Conservation (phyloP, 257 asterid genomes). For the Gentiana macrophylla region DNA sequence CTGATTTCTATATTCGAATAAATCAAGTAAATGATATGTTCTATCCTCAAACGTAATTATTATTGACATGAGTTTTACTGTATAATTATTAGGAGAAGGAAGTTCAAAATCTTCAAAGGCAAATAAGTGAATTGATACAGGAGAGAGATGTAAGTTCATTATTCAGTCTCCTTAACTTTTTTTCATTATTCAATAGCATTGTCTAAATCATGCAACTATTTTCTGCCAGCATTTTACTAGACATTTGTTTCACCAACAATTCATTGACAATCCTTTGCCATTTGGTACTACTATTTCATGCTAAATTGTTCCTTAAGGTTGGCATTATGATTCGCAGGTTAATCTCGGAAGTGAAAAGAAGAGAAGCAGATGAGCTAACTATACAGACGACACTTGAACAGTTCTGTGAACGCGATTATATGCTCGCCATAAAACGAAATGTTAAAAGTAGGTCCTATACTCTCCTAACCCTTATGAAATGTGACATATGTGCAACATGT, state of each 20-base stretch:
- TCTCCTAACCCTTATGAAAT: neutral
- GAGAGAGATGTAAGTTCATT: conserved; percentile 51
- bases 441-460: conserved; percentile 42
- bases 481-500: neutral
- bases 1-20: neutral
- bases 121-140: conserved; percentile 45
- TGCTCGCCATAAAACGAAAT: conserved; percentile 69
- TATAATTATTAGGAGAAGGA: conserved; percentile 49
- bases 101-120: conserved; percentile 38
- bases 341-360: conserved; percentile 37
- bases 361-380: conserved; percentile 44
- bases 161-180: neutral
- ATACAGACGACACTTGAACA: conserved; percentile 50
- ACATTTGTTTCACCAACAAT: too few species aligned
- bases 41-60: too few species aligned
- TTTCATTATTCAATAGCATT: neutral
- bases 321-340: conserved; percentile 32
- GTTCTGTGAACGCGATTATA: conserved; percentile 56
- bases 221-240: too few species aligned
- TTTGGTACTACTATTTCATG: too few species aligned
- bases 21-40: neutral
- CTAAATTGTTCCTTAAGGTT: neutral
- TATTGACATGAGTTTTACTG: neutral
- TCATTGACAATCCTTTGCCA: too few species aligned
- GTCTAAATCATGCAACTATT: neutral